Evolutionary conservation across 371 early-diverging fungal genomes (phyloP), one percentile per base, ranked within the genome.

Genomic region (Mortierella polycephala): DNA sequence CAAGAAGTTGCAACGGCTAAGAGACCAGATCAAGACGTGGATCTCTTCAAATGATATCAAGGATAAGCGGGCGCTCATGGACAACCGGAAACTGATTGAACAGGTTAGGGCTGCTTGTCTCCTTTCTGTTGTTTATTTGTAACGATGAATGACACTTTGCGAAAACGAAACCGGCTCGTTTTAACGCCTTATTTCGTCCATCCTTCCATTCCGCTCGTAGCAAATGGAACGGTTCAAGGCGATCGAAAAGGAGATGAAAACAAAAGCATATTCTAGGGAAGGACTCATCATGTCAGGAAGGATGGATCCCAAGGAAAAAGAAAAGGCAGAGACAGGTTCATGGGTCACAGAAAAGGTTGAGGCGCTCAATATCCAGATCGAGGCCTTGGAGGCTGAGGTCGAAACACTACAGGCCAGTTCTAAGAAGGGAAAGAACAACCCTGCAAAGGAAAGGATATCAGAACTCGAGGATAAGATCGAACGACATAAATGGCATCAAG

Each of bases 171-270:
- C 30, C 30, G 30, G 30, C 30, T 30, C 30, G 30, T 30, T 30
- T 30, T 30, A 30, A 30, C 30, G 30, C 30, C 30, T 30, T 2
- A 30, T 30, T 53, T 39, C n/a, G n/a, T 41, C 11, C 52, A 46
- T 57, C 51, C n/a, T 57, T 16, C 6, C 45, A 16, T 7, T 52
- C 21, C 10, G 2, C 18, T 56, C 42, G 52, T 85, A 92, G 88
- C 96, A 97, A 90, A 98, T 98, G 99, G 99, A 98, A 73, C 87
- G 89, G 71, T 98, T 98, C 86, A 98, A 98, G 85, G 96, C 96
- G 5, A 88, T 90, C 57, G 99, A 98, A 82, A 96, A 95, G 82
- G 99, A 98, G 83, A 95, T 98, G 89, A 98, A 98, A 82, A 96
- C 97, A 64, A 98, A 98, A 79, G 97, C 98, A 1, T 98, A 89